Evolutionary conservation across 2,329 filamentous ascomycete genomes (phyloP), one percentile per base, ranked within the genome.

Genomic region (Penicillium sp.): DNA sequence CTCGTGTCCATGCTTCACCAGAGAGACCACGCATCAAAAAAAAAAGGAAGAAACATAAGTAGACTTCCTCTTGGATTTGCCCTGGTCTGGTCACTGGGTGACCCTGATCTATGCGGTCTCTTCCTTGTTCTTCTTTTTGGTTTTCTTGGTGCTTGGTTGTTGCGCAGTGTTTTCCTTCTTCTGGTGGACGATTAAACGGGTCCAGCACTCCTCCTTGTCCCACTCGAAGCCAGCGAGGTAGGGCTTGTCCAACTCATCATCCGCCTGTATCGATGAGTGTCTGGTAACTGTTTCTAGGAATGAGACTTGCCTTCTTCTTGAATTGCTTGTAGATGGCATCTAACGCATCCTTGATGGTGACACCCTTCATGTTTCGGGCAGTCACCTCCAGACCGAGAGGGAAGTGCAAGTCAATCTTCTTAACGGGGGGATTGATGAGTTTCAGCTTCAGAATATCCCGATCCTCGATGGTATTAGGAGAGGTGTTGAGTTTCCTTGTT

Each of bases 291-390:
- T 9, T 10, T 8, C 5, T 6, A 16, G n/a, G 3, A n/a, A 4
- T 6, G 4, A n/a, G 12, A 65, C 79, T 55, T 68, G 89, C 90
- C 78, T 89, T 84, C 80, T 95, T 95, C 78, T 93, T 94, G 75
- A 86, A 94, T 55, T 85, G 79, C 75, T 95, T 95, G 76, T 95
- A 75, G 69, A 96, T 95, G 57, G 87, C 90, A 65, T 95, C 89
- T 65, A 95, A 64, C 41, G 88, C 88, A 67, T 96, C 90, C 74
- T 95, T 95, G 75, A 96, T 90, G 40, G 90, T 96, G 52, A 96
- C 88, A 39, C 90, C 90, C 68, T 89, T 90, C 56, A 89, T 72
- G 69, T 95, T 96, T 59, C 90, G 79, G 60, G 88, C 90, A 20
- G 84, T 85, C 51, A 95, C 85, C 60, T 90, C 82, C 39, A 92